Conservation (phyloP, 2,329 filamentous ascomycete genomes). For the Cordyceps tenuipes region DNA sequence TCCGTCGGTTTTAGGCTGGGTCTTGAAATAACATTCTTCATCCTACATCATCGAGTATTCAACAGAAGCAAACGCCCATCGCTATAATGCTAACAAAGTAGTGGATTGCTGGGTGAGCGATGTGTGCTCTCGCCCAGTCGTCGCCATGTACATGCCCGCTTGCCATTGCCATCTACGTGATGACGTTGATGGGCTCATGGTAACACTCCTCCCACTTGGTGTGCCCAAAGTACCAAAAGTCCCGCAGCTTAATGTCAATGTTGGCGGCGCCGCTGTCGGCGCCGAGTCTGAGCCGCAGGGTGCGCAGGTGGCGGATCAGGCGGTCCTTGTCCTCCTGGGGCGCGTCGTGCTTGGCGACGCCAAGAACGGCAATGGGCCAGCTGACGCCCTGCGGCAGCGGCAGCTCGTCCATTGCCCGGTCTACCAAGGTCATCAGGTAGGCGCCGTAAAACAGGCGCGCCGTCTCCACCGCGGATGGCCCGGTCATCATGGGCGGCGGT, state of each 20-base stretch:
- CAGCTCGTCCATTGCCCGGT: not conserved
- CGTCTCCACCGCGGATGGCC: not conserved
- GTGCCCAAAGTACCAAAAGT: slow-evolving; percentile 6
- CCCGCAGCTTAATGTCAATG: slow-evolving; percentile 2
- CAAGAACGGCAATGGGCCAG: slow-evolving; percentile 5
- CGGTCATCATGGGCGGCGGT: not conserved
- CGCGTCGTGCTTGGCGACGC: slow-evolving; percentile 5
- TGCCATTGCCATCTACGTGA: not conserved
- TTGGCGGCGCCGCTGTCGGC: slow-evolving; percentile 6
- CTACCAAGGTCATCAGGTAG: not conserved
- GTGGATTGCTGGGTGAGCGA: no score
- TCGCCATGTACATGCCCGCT: not conserved
- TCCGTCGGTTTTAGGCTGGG: no score
- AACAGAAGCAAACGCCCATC: not conserved
- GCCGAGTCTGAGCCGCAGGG: not conserved
- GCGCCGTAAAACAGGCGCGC: not conserved
- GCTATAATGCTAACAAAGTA: no score
- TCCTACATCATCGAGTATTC: no score
- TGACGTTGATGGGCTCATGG: slow-evolving; percentile 4
- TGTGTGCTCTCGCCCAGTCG: not conserved
- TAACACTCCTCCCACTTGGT: slow-evolving; percentile 8
- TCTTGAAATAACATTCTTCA: no score
- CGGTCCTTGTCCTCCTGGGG: not conserved
- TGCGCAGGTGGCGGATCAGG: not conserved
- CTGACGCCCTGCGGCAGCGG: not conserved